Percentiles rank a stretch among this genome's conserved stretches.
Evolutionary conservation across 2,329 filamentous ascomycete species (phyloP).

Genomic region (Colletotrichum tamarilloi): DNA sequence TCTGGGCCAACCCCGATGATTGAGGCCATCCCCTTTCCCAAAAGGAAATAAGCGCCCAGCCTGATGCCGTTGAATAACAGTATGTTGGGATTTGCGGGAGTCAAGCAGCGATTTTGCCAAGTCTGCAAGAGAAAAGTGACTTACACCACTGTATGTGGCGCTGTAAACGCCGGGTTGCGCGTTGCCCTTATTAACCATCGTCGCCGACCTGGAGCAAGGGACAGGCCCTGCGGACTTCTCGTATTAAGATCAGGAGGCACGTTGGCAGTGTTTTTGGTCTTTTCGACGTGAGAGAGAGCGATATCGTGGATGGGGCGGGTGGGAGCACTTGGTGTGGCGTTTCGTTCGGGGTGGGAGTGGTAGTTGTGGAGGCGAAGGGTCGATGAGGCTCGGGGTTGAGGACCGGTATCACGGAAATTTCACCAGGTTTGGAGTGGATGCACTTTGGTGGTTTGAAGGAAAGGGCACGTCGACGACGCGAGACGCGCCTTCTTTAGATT

Average conservation of each 20-base stretch:
- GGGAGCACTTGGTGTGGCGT: neutral
- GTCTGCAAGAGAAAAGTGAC: constrained; percentile 43
- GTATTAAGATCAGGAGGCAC: constrained; percentile 2
- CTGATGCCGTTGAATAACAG: neutral
- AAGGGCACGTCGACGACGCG: constrained; percentile 34
- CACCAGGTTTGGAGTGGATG: constrained; percentile 29
- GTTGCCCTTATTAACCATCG: constrained; percentile 63
- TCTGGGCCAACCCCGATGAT: constrained; percentile 14
- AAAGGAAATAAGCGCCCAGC: neutral
- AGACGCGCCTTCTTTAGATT: constrained; percentile 22
- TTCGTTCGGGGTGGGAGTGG: neutral
- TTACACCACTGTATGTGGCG: constrained; percentile 76
- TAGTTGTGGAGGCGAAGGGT: constrained; percentile 7
- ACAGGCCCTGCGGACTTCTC: constrained; percentile 23
- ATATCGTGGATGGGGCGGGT: neutral
- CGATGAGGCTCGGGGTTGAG: constrained; percentile 24
- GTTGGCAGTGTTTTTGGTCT: constrained; percentile 1
- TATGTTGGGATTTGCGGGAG: neutral
- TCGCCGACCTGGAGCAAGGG: constrained; percentile 31
- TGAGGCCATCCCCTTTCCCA: constrained; percentile 16
- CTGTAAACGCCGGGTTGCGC: constrained; percentile 68
- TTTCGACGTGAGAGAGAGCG: neutral
- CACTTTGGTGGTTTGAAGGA: constrained; percentile 11
- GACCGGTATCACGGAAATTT: constrained; percentile 29
- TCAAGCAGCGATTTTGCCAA: neutral